Conservation (phyloP, 306 rosid species). For the Quercus bicolor region DNA sequence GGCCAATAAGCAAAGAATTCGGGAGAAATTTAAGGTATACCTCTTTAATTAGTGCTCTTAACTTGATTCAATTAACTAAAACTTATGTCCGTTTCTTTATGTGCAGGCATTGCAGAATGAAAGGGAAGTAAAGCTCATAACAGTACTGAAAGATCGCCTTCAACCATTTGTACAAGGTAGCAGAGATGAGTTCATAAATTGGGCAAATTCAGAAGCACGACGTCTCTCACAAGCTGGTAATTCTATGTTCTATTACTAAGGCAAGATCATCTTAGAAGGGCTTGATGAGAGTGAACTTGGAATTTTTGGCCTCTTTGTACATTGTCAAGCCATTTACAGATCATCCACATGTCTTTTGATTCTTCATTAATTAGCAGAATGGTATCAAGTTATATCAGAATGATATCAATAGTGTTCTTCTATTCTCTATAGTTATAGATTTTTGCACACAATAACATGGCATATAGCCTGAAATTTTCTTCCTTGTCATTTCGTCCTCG, state of each 20-base stretch:
- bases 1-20: slow-evolving; percentile 49
- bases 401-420: background rate
- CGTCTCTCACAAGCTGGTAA: slow-evolving; percentile 79
- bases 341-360: background rate
- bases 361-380: background rate
- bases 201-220: slow-evolving; percentile 72
- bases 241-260: slow-evolving; percentile 3
- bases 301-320: background rate
- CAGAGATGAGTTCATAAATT: slow-evolving; percentile 58
- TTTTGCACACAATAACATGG: background rate
- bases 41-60: slow-evolving; percentile 9
- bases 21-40: slow-evolving; percentile 66
- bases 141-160: slow-evolving; percentile 54
- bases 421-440: background rate
- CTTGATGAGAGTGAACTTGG: background rate
- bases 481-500: background rate
- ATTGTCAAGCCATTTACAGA: background rate
- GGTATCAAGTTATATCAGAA: background rate
- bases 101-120: slow-evolving; percentile 68
- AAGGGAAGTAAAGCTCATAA: slow-evolving; percentile 68
- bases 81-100: slow-evolving; percentile 18
- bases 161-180: slow-evolving; percentile 70
- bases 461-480: background rate
- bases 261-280: background rate
- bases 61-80: slow-evolving; percentile 8